phyloP scores from a whole-genome alignment of 108 stramenopile genomes.

The Skeletonema menzelii region DNA sequence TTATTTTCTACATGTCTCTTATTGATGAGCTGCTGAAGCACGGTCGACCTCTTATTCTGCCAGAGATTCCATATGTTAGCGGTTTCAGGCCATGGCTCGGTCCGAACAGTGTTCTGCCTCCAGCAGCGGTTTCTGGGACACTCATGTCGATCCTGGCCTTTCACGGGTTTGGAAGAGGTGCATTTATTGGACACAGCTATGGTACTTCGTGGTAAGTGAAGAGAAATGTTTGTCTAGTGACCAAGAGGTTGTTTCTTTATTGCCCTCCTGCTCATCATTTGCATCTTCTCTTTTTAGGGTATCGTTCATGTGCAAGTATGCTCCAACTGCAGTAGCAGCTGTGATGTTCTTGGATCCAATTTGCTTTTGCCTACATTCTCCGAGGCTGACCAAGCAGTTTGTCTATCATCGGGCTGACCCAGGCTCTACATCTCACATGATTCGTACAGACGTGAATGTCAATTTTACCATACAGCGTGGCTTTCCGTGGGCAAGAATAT shows the following conservation, averaged over 20 bases:
- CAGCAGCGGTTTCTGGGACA: slow-evolving; percentile 68
- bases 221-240: neutral
- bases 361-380: slow-evolving; percentile 82
- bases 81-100: slow-evolving; percentile 86
- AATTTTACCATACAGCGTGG: slow-evolving; percentile 85
- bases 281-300: slow-evolving; percentile 2
- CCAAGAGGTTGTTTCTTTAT: neutral
- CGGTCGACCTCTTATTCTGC: slow-evolving; percentile 74
- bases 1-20: slow-evolving; percentile 72
- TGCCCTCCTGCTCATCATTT: neutral
- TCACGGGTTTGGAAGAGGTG: slow-evolving; percentile 67
- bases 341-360: slow-evolving; percentile 84
- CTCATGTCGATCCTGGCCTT: slow-evolving; percentile 82
- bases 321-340: slow-evolving; percentile 69
- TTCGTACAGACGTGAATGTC: slow-evolving; percentile 82
- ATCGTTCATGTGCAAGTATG: slow-evolving; percentile 74
- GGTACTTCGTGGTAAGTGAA: slow-evolving; percentile 56
- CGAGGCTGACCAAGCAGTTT: slow-evolving; percentile 74
- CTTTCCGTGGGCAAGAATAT: slow-evolving; percentile 86
- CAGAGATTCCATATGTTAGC: slow-evolving; percentile 80
- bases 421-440: slow-evolving; percentile 70
- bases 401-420: slow-evolving; percentile 83
- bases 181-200: slow-evolving; percentile 84
- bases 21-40: slow-evolving; percentile 68
- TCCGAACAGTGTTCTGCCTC: slow-evolving; percentile 68